These are phyloP conservation scores for Aspergillus uvarum DNA, from an alignment of 2,329 filamentous ascomycete genomes.

Conservation along the genomic window DNA sequence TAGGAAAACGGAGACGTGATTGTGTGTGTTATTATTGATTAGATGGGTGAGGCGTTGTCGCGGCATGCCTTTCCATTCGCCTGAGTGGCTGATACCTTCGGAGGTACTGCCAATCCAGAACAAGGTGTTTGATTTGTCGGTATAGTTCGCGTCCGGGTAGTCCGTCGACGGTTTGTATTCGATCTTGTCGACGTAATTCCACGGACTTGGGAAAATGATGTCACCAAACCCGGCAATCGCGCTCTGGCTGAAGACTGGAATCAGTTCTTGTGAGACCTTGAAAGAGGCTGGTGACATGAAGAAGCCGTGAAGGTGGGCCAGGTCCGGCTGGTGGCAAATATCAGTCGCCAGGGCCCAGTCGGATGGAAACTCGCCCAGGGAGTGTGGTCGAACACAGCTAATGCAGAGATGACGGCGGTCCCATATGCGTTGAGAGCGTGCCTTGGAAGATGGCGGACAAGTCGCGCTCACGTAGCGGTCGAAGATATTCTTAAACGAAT, in stretches of 20 bases:
- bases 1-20: constrained; percentile 56
- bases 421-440: constrained; percentile 61
- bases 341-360: constrained; percentile 66
- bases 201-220: constrained; percentile 68
- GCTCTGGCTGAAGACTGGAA: constrained; percentile 74
- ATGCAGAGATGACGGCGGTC: constrained; percentile 65
- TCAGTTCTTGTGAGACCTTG: constrained; percentile 62
- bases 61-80: constrained; percentile 65
- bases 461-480: constrained; percentile 48
- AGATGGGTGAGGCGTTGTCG: constrained; percentile 72
- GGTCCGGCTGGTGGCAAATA: constrained; percentile 74
- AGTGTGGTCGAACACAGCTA: constrained; percentile 63
- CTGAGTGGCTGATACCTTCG: constrained; percentile 53
- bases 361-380: constrained; percentile 63
- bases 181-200: constrained; percentile 62
- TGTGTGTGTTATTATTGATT: constrained; percentile 57
- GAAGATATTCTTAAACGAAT: constrained; percentile 43
- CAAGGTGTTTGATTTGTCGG: constrained; percentile 62
- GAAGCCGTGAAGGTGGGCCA: constrained; percentile 71
- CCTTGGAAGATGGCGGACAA: constrained; percentile 63
- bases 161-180: constrained; percentile 52
- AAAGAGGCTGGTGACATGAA: constrained; percentile 64
- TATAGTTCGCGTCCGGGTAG: constrained; percentile 56
- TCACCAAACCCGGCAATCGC: constrained; percentile 73
- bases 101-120: constrained; percentile 74